Percentiles rank a stretch among this genome's conserved stretches.
phyloP scores from a whole-genome alignment of 768 basidiomycete species.

The Boletus subcaerulescens region DNA sequence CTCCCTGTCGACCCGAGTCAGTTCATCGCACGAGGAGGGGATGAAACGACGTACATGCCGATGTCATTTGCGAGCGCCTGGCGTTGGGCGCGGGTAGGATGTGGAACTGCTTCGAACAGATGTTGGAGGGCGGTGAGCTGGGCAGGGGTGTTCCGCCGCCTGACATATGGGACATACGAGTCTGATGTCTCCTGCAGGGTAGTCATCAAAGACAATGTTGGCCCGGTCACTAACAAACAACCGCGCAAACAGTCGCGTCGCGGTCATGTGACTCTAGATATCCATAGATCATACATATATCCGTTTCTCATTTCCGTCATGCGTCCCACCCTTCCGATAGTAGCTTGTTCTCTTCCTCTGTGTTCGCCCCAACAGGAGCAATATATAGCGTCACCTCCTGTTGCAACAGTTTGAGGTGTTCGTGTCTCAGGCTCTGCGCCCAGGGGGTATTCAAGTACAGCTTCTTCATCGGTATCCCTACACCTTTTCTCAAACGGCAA shows the following conservation, averaged over 20 bases:
- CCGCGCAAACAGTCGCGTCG: constrained; percentile 19
- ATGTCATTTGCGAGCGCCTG: constrained; percentile 37
- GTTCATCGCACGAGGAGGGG: not conserved
- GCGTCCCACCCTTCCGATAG: constrained; percentile 18
- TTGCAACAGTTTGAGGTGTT: constrained; percentile 23
- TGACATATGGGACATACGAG: constrained; percentile 25
- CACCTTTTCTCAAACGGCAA: constrained; percentile 32
- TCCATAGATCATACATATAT: constrained; percentile 4
- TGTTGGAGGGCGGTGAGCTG: constrained; percentile 36
- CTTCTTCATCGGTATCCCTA: constrained; percentile 47
- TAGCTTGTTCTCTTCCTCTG: constrained; percentile 45
- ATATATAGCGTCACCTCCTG: constrained; percentile 30
- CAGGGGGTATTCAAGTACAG: constrained; percentile 45
- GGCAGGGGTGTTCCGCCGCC: constrained; percentile 31
- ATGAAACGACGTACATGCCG: constrained; percentile 31
- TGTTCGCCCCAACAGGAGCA: constrained; percentile 36
- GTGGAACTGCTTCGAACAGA: constrained; percentile 35
- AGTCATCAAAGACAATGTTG: constrained; percentile 6
- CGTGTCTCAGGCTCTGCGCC: constrained; percentile 15
- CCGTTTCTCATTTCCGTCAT: constrained; percentile 2
- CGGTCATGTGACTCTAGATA: constrained; percentile 24
- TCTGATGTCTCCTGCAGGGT: not conserved
- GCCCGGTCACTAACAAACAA: constrained; percentile 16
- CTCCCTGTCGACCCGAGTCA: constrained; percentile 43
- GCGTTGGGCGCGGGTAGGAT: constrained; percentile 44